phyloP scores from a whole-genome alignment of 2,329 filamentous ascomycete genomes.

The Eurotiales sp. region DNA sequence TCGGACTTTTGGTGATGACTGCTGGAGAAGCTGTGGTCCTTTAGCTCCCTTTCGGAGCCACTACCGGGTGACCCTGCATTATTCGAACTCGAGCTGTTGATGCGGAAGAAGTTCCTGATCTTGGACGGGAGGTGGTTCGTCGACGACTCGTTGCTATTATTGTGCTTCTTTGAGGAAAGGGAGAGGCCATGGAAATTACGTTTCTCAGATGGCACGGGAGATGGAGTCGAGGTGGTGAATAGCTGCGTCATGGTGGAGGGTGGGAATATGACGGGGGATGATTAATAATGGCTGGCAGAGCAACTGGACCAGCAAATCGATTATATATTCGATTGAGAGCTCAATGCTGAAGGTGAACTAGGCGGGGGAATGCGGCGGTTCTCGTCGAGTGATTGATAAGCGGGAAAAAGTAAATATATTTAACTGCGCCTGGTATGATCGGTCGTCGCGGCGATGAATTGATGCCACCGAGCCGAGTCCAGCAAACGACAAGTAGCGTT shows the following conservation, averaged over 20 bases:
- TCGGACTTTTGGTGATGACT: constrained; percentile 53
- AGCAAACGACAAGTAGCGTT: background rate
- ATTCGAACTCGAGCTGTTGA: constrained; percentile 53
- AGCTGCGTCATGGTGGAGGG: constrained; percentile 40
- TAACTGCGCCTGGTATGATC: background rate
- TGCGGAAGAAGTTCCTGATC: constrained; percentile 68
- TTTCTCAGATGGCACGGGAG: constrained; percentile 43
- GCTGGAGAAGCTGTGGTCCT: constrained; percentile 34
- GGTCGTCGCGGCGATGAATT: background rate
- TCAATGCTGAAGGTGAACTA: background rate
- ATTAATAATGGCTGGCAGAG: too few relatives aligned
- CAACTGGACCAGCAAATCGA: background rate
- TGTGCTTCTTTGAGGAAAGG: constrained; percentile 43
- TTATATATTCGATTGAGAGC: background rate
- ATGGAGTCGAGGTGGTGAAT: constrained; percentile 35
- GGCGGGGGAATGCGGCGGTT: background rate
- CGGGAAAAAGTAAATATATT: background rate
- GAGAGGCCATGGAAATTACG: constrained; percentile 45
- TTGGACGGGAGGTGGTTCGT: constrained; percentile 55
- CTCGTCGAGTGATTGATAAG: constrained; percentile 8
- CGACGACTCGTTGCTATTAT: constrained; percentile 25
- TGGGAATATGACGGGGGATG: too few relatives aligned
- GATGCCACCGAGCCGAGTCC: constrained; percentile 1
- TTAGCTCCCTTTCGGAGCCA: constrained; percentile 32
- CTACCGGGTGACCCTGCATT: constrained; percentile 30